Base-by-base conservation (phyloP, 2,329 filamentous ascomycete genomes). In the Mollisia scopiformis region DNA sequence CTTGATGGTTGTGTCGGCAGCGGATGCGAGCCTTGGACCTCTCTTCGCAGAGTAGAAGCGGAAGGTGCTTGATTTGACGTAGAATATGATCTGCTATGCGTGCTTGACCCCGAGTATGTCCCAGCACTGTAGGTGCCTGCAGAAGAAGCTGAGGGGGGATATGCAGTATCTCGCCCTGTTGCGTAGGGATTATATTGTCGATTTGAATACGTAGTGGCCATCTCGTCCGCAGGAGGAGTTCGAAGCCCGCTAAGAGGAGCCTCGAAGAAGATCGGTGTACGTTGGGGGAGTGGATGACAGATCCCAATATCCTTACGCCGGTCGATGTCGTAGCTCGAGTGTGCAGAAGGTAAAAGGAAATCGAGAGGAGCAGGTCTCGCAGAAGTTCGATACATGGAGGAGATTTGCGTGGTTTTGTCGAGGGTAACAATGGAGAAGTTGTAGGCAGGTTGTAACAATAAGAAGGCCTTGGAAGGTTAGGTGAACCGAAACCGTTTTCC, bases 131-230 rank as follows among this genome's bases (percentile, higher is more conserved):
- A 64, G 28, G 41, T 64, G 57, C 55, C 41, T 41, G 43, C 50
- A 50, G 62, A 58, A 27, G 62, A 41, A 31, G 37, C 59, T 21
- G 65, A 47, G 8, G 49, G 49, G 4, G 68, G 53, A 39, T 69
- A 72, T 31, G 72, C 61, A 51, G 75, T 74, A 75, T 82, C 68
- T 57, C 64, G 61, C 54, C 67, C 78, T 64, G 71, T 75, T 41
- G 81, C 78, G 72, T 82, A 84, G 55, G 77, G 76, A 61, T 78
- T 75, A 68, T 81, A 75, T 57, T 78, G 73, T 13, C 78, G 67
- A 51, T 75, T 75, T 54, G 82, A 80, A 66, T 84, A 84, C 43
- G 69, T 65, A n/a, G 79, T 75, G 63, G 81, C 82, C 83, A 85
- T 79, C 47, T 78, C 76, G 75, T 84, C 82, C 66, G 76, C 72